A percentile compares a stretch with the other conserved stretches of the same genome.
Conservation (phyloP, 495 filamentous ascomycete genomes). For the Cenococcum geophilum region DNA sequence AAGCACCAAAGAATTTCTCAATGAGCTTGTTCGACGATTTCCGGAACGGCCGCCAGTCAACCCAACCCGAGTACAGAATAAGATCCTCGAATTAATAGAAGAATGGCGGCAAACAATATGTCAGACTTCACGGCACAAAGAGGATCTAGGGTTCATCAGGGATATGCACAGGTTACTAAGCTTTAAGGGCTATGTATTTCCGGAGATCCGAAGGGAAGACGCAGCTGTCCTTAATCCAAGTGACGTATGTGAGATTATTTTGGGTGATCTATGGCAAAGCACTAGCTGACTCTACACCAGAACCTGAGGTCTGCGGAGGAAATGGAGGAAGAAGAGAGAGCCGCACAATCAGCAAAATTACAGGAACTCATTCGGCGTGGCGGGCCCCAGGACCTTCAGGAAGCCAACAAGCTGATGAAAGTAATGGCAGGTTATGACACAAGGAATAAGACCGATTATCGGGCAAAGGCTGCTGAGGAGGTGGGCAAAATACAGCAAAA, state of each 20-base stretch:
- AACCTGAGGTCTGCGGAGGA: constrained; percentile 94
- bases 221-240: constrained; percentile 95
- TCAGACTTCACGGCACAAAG: constrained; percentile 93
- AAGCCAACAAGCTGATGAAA: constrained; percentile 97
- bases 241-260: constrained; percentile 61
- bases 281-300: constrained; percentile 42
- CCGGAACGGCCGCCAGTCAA: constrained; percentile 87
- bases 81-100: constrained; percentile 93
- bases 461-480: constrained; percentile 94
- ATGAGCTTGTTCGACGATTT: constrained; percentile 94
- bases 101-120: constrained; percentile 99
- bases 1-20: constrained; percentile 96
- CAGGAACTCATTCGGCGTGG: constrained; percentile 94
- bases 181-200: constrained; percentile 95
- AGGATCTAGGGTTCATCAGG: constrained; percentile 90
- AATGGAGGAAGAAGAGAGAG: constrained; percentile 95
- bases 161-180: constrained; percentile 96
- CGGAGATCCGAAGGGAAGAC: constrained; percentile 85
- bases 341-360: constrained; percentile 92
- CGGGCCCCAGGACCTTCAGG: constrained; percentile 84
- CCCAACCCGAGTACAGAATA: constrained; percentile 77
- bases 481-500: constrained; percentile 91
- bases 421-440: constrained; percentile 97
- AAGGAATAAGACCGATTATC: constrained; percentile 90
- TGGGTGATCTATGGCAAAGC: background rate